A percentile compares a stretch with the other conserved stretches of the same genome.
Conservation (phyloP, 192 early-diverging fungal genomes). For the Backusella tuberculispora region DNA sequence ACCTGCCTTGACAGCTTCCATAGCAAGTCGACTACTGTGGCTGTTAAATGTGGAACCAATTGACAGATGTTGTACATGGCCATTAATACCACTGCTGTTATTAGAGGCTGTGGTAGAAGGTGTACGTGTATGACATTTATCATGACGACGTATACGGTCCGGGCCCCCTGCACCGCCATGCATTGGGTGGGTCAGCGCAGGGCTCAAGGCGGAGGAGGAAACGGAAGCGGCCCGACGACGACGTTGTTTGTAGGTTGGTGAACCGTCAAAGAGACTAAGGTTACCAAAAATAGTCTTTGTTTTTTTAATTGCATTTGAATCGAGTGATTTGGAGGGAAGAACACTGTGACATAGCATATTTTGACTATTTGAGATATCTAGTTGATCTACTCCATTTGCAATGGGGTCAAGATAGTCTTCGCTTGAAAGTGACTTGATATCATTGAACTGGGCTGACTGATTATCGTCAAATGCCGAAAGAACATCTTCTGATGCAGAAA, state of each 20-base stretch:
- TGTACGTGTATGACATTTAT: constrained; percentile 32
- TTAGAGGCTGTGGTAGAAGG: constrained; percentile 19
- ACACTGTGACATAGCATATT: constrained; percentile 30
- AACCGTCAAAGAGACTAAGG: constrained; percentile 68
- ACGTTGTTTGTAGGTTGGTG: constrained; percentile 76
- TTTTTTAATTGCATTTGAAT: constrained; percentile 37
- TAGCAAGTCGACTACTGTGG: constrained; percentile 28
- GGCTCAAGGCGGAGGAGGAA: constrained; percentile 16
- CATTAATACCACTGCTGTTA: not conserved
- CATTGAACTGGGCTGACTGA: not conserved
- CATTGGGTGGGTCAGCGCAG: constrained; percentile 6
- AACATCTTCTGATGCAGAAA: not conserved
- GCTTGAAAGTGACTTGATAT: not conserved
- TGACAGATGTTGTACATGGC: constrained; percentile 10
- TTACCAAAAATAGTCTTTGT: constrained; percentile 51
- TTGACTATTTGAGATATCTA: constrained; percentile 21
- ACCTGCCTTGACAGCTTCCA: constrained; percentile 31
- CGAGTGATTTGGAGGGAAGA: constrained; percentile 27
- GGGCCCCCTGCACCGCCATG: constrained; percentile 19
- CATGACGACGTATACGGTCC: constrained; percentile 35
- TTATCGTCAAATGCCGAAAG: constrained; percentile 10
- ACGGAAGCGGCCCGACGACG: constrained; percentile 59
- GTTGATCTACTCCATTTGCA: constrained; percentile 27
- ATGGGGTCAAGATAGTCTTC: constrained; percentile 18
- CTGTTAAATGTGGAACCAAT: constrained; percentile 4